Evolutionary conservation across 306 rosid species (phyloP).

Genomic region (Vigna reflexopilosa): DNA sequence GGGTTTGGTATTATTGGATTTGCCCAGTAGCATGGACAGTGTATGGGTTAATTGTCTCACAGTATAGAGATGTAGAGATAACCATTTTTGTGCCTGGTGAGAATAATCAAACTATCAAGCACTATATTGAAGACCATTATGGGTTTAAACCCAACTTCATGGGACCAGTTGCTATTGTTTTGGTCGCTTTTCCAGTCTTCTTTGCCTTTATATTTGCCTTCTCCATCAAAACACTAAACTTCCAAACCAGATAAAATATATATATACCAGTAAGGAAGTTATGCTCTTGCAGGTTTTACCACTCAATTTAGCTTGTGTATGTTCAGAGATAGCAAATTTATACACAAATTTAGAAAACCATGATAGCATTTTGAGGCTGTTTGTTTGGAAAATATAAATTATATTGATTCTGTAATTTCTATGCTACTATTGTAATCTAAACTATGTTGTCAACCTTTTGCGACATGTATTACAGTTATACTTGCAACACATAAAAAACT

Average conservation of each 20-base stretch:
- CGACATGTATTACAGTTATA: not conserved
- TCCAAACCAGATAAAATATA: conserved; percentile 70
- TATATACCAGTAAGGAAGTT: not conserved
- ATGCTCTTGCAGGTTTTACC: not conserved
- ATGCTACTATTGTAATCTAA: not conserved
- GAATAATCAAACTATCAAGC: conserved; percentile 20
- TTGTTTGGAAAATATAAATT: conserved; percentile 8
- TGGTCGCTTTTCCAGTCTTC: conserved; percentile 72
- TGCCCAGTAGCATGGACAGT: conserved; percentile 98
- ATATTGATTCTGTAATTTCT: not conserved
- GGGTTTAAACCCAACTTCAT: conserved; percentile 74
- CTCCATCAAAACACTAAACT: conserved; percentile 76
- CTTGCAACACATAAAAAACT: not conserved
- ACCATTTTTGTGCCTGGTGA: conserved; percentile 61
- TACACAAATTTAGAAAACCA: not conserved
- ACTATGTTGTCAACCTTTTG: not conserved
- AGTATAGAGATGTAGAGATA: conserved; percentile 67
- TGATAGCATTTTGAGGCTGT: not conserved
- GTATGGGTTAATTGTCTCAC: conserved; percentile 91
- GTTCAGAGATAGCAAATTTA: not conserved
- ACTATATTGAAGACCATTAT: conserved; percentile 57
- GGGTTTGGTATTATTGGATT: conserved; percentile 97
- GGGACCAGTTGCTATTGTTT: conserved; percentile 85
- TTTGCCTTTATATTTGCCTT: conserved; percentile 84
- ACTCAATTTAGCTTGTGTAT: conserved; percentile 1